Conservation (phyloP, 2,329 filamentous ascomycete genomes). For the Paecilomyces formosus region DNA sequence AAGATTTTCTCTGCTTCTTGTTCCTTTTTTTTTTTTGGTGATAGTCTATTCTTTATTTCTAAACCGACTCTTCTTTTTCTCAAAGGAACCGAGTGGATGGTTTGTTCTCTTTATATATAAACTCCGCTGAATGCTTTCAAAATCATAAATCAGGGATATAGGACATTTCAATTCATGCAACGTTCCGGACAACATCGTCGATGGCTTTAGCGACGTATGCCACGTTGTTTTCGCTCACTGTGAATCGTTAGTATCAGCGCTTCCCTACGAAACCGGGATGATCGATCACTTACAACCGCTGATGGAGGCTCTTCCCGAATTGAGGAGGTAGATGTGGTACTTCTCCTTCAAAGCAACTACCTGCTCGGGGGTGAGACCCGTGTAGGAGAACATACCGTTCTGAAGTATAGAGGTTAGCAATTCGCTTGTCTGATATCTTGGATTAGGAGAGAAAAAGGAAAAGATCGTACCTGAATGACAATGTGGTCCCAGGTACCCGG, state of each 20-base stretch:
- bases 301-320: conserved; percentile 32
- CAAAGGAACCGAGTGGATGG: not conserved
- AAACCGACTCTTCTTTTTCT: not conserved
- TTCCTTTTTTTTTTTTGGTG: not conserved
- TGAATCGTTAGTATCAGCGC: conserved; percentile 3
- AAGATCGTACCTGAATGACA: conserved; percentile 69
- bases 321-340: conserved; percentile 37
- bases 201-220: conserved; percentile 31
- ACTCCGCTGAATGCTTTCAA: not conserved
- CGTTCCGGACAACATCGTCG: conserved; percentile 29
- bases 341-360: conserved; percentile 35
- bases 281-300: conserved; percentile 26
- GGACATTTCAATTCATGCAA: conserved; percentile 11
- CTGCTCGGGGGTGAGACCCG: conserved; percentile 40
- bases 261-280: not conserved
- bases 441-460: not conserved
- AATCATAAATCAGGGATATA: not conserved
- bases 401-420: conserved; percentile 5
- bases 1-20: no score
- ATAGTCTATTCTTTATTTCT: not conserved
- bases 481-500: conserved; percentile 98
- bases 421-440: conserved; percentile 2
- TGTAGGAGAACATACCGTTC: conserved; percentile 87
- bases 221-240: conserved; percentile 34
- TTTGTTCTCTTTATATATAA: not conserved